Base-by-base conservation (phyloP, 495 filamentous ascomycete species). In the Aspergillus carlsbadensis region DNA sequence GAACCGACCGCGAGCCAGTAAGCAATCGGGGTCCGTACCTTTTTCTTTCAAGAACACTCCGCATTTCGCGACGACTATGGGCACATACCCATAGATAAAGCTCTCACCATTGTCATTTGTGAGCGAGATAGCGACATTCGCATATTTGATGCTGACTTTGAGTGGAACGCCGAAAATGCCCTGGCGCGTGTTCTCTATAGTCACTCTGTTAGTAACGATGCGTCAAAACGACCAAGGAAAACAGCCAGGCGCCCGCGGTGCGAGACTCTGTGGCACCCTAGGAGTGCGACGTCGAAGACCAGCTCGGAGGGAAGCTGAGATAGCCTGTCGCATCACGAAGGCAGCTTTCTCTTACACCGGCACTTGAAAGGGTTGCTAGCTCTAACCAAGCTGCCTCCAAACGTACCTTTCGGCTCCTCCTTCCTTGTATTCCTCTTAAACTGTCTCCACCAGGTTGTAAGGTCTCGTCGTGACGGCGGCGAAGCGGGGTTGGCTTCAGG, bases 61-160 rank as follows among this genome's bases (percentile, higher is more conserved):
- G 70, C 94, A 99, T 71, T 99, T 99, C 5, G 94, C 94, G 36
- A 99, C 93, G 43, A 99, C 93, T 60, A 99, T 97, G 10, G 94
- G 94, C 5, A 99, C 92, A 69, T 99, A 99, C 62, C 94, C 94
- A 71, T 99, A 99, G 22, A 97, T 96, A 68, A 94, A 97, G 70
- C 91, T 96, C 65, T 92, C 84, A 14, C 93, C 94, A 52, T 91
- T 82, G 47, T 88, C 88, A 69, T 97, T 90, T 58, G 90, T 88
- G 31, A 99, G 83, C 48, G 92, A 97, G 63, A 99, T 99, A 48
- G 94, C 94, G 58, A 99, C 94, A 71, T 99, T 99, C 53, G 94
- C 94, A 67, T 99, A 99, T 29, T 90, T 88, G 70, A 99, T 99
- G 76, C 93, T 97, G 60, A 88, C 84, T 56, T 90, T 88, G 43